Evolutionary conservation across 169 alveolate species (phyloP).

Genomic region (Plasmodium reichenowi): DNA sequence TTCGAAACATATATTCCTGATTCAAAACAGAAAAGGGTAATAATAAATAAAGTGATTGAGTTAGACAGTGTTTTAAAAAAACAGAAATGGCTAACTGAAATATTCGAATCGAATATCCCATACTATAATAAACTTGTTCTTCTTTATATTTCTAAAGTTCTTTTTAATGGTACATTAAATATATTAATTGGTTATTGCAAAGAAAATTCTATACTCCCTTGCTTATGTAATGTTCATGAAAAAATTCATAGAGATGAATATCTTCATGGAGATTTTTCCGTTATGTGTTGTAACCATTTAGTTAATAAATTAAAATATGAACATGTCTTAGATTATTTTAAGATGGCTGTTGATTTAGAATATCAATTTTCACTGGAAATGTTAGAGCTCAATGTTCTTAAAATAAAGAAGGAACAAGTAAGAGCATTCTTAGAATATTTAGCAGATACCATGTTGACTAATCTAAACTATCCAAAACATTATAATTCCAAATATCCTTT

Average conservation of each 20-base stretch:
- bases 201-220: slow-evolving; percentile 54
- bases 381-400: slow-evolving; percentile 70
- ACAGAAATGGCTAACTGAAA: slow-evolving; percentile 62
- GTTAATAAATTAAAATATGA: slow-evolving; percentile 81
- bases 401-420: slow-evolving; percentile 78
- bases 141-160: slow-evolving; percentile 58
- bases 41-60: slow-evolving; percentile 73
- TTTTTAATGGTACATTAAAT: slow-evolving; percentile 70
- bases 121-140: slow-evolving; percentile 53
- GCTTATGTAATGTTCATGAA: slow-evolving; percentile 79
- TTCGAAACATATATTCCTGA: slow-evolving; percentile 68
- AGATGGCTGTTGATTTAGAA: slow-evolving; percentile 79
- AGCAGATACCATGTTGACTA: slow-evolving; percentile 79
- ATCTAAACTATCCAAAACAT: slow-evolving; percentile 79
- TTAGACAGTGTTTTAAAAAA: slow-evolving; percentile 77
- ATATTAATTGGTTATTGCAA: slow-evolving; percentile 56
- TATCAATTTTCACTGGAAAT: slow-evolving; percentile 77
- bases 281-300: slow-evolving; percentile 80
- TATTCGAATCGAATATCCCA: slow-evolving; percentile 59
- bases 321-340: slow-evolving; percentile 73
- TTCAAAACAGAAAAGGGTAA: slow-evolving; percentile 35
- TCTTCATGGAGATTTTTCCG: slow-evolving; percentile 81
- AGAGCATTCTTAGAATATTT: slow-evolving; percentile 76
- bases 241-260: slow-evolving; percentile 83
- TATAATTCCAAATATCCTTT: slow-evolving; percentile 80